phyloP scores from a whole-genome alignment of 768 basidiomycete species.

The Amyloporia xantha region DNA sequence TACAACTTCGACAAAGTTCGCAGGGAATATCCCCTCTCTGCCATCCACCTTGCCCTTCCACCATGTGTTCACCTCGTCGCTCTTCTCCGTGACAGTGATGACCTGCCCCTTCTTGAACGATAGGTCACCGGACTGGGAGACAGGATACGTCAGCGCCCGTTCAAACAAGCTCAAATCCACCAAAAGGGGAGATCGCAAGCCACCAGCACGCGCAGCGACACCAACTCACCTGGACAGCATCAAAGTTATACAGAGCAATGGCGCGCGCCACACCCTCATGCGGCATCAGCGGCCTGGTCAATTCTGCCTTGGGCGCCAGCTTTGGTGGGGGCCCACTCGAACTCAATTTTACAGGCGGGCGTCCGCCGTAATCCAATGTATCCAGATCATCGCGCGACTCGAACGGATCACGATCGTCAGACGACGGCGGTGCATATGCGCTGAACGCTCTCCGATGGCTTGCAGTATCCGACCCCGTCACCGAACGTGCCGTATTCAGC shows the following conservation, averaged over 20 bases:
- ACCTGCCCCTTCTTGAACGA: constrained; percentile 74
- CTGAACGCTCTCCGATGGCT: constrained; percentile 31
- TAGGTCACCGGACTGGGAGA: constrained; percentile 58
- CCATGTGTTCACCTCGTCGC: constrained; percentile 72
- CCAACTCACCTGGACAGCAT: constrained; percentile 57
- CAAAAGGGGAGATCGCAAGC: neutral
- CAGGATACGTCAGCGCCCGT: constrained; percentile 3
- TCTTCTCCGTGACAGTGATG: constrained; percentile 62
- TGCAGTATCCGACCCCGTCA: constrained; percentile 20
- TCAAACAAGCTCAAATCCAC: neutral
- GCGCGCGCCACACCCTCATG: constrained; percentile 63
- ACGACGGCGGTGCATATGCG: constrained; percentile 19
- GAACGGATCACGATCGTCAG: constrained; percentile 16
- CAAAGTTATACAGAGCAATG: constrained; percentile 68
- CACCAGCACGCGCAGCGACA: neutral
- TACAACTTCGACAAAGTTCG: constrained; percentile 74
- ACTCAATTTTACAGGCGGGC: constrained; percentile 4
- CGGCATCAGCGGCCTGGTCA: constrained; percentile 40
- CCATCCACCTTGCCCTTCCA: constrained; percentile 69
- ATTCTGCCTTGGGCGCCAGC: constrained; percentile 44
- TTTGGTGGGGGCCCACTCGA: constrained; percentile 22
- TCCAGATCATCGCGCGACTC: constrained; percentile 10
- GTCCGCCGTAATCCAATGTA: constrained; percentile 8
- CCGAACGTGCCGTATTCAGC: constrained; percentile 26
- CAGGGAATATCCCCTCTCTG: constrained; percentile 67